These are phyloP conservation scores for Penicillium sp. DNA, from an alignment of 2,329 filamentous ascomycete species.

Conservation along the genomic window DNA sequence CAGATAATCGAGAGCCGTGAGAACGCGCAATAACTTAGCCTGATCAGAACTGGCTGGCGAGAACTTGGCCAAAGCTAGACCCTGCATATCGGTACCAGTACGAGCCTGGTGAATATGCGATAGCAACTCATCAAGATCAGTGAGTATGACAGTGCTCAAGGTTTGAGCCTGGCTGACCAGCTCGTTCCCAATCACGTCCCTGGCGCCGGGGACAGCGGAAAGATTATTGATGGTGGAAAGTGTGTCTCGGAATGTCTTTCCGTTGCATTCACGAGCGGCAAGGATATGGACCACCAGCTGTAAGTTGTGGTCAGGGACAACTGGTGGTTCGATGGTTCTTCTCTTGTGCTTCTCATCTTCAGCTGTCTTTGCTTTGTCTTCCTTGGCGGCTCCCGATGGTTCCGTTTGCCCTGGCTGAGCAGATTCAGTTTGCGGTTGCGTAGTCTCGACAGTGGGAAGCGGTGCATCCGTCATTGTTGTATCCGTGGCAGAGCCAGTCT, in stretches of 20 bases:
- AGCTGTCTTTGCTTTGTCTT: too few relatives aligned
- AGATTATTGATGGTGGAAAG: slow-evolving; percentile 98
- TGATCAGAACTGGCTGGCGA: slow-evolving; percentile 93
- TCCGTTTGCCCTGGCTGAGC: too few relatives aligned
- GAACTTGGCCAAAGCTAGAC: slow-evolving; percentile 86
- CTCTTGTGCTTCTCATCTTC: slow-evolving; percentile 49
- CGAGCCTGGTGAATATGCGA: slow-evolving; percentile 78
- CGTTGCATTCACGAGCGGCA: slow-evolving; percentile 88
- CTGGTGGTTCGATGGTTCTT: slow-evolving; percentile 63
- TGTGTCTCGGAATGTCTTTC: slow-evolving; percentile 95
- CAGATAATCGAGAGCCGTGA: slow-evolving; percentile 90
- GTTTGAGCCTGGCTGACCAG: slow-evolving; percentile 77
- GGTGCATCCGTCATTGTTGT: slow-evolving; percentile 34
- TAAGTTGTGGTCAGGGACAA: slow-evolving; percentile 80
- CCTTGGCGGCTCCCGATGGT: slow-evolving; percentile 32
- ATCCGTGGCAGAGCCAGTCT: slow-evolving; percentile 30
- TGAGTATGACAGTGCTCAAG: slow-evolving; percentile 73
- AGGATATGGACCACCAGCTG: slow-evolving; percentile 91
- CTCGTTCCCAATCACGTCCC: slow-evolving; percentile 81
- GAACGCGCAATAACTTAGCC: slow-evolving; percentile 81
- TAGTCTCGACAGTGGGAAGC: slow-evolving; percentile 24
- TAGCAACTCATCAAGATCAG: slow-evolving; percentile 74
- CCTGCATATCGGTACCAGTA: slow-evolving; percentile 88
- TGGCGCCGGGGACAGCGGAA: slow-evolving; percentile 81
- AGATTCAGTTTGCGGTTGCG: too few relatives aligned